A percentile compares a stretch with the other conserved stretches of the same genome.
These are phyloP conservation scores for Diplodia intermedia DNA, from an alignment of 2,329 filamentous ascomycete genomes.

Conservation along the genomic window DNA sequence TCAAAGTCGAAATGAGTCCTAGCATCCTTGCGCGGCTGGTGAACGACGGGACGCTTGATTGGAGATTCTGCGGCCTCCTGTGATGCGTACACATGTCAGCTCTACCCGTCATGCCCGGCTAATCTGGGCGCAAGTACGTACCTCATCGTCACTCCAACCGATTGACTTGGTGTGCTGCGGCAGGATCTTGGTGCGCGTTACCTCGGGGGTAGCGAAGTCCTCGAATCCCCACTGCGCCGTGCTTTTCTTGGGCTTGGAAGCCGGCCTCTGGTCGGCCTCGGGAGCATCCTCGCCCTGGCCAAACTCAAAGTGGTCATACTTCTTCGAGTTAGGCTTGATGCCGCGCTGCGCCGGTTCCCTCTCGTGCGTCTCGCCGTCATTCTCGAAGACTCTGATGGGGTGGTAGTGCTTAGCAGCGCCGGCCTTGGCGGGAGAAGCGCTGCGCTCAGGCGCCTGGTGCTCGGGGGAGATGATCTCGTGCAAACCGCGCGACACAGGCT, in stretches of 20 bases:
- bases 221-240: constrained; percentile 84
- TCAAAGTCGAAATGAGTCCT: constrained; percentile 83
- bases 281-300: constrained; percentile 64
- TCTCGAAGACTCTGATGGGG: constrained; percentile 63
- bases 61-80: constrained; percentile 59
- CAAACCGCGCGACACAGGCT: constrained; percentile 70
- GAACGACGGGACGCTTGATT: constrained; percentile 63
- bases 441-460: constrained; percentile 43
- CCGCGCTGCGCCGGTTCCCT: constrained; percentile 51
- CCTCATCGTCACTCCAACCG: constrained; percentile 75
- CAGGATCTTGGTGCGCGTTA: constrained; percentile 69
- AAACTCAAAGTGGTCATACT: constrained; percentile 87
- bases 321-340: constrained; percentile 74
- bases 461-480: constrained; percentile 72
- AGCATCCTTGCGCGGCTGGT: constrained; percentile 77
- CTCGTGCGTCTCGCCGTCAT: constrained; percentile 55
- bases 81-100: constrained; percentile 12
- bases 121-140: constrained; percentile 38
- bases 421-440: constrained; percentile 52
- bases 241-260: constrained; percentile 60
- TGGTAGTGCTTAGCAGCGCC: constrained; percentile 60
- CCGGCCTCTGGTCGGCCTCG: constrained; percentile 37
- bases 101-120: not conserved
- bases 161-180: constrained; percentile 76
- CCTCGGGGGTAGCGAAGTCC: constrained; percentile 84